phyloP scores from a whole-genome alignment of 2,329 filamentous ascomycete species.

The Aureobasidium sp. region DNA sequence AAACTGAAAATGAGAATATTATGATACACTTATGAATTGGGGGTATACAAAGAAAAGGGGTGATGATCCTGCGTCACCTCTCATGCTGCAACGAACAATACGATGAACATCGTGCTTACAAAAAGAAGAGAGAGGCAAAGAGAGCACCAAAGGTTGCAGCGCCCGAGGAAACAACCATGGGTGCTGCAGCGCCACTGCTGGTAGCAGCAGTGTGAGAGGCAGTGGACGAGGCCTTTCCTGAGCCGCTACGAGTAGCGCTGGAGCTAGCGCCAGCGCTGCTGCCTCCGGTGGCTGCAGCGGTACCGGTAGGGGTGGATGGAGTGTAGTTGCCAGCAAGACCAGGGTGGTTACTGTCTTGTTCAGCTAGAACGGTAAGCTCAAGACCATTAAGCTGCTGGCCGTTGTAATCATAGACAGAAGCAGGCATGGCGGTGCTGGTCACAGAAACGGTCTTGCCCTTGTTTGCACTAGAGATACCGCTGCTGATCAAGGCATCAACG shows the following conservation, averaged over 20 bases:
- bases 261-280: background rate
- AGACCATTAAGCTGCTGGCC: slow-evolving; percentile 54
- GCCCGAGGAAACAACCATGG: background rate
- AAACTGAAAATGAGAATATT: background rate
- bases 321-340: slow-evolving; percentile 9
- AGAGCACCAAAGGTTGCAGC: slow-evolving; percentile 4
- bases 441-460: slow-evolving; percentile 48
- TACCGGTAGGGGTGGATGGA: background rate
- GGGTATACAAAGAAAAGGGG: background rate
- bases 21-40: background rate
- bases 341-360: slow-evolving; percentile 9
- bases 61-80: slow-evolving; percentile 3
- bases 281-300: background rate
- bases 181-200: background rate
- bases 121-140: slow-evolving; percentile 7
- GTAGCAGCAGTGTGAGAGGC: background rate
- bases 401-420: slow-evolving; percentile 47
- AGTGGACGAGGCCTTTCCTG: background rate
- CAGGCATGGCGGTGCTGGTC: slow-evolving; percentile 44
- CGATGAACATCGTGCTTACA: background rate
- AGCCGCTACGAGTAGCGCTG: background rate
- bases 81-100: background rate
- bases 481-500: slow-evolving; percentile 62
- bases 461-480: slow-evolving; percentile 59
- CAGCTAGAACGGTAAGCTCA: background rate